Evolutionary conservation across 306 rosid genomes (phyloP).

Genomic region (Quercus ilex): DNA sequence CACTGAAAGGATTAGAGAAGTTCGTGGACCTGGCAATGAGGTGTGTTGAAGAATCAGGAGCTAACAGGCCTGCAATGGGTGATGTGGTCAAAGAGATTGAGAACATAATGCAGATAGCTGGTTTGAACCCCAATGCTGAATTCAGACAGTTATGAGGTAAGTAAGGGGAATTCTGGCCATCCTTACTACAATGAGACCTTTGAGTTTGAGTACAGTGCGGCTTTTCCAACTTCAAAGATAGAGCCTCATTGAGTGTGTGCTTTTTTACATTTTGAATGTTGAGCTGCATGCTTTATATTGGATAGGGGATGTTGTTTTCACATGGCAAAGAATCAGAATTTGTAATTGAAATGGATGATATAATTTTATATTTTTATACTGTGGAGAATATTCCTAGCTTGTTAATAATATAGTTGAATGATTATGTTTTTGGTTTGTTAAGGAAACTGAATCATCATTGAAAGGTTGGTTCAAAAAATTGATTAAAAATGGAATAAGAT

Average conservation of each 20-base stretch:
- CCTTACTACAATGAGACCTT: background rate
- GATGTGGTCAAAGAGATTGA: constrained; percentile 44
- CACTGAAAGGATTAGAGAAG: constrained; percentile 24
- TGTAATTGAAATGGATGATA: background rate
- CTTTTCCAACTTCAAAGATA: constrained; percentile 11
- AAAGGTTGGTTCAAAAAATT: too few relatives aligned
- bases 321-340: background rate
- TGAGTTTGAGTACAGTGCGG: constrained; percentile 20
- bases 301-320: background rate
- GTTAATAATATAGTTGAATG: background rate
- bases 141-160: constrained; percentile 27
- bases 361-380: background rate
- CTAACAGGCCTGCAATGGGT: constrained; percentile 41
- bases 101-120: constrained; percentile 28
- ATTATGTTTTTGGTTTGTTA: too few relatives aligned
- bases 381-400: background rate
- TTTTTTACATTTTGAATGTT: background rate
- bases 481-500: too few relatives aligned
- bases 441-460: too few relatives aligned
- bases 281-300: background rate
- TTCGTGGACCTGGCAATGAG: constrained; percentile 40
- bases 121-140: constrained; percentile 19
- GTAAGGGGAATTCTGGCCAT: background rate
- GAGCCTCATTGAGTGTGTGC: constrained; percentile 6
- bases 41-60: constrained; percentile 33